Base-by-base conservation (phyloP, 2,329 filamentous ascomycete genomes). In the Ophiocordyceps australis region DNA sequence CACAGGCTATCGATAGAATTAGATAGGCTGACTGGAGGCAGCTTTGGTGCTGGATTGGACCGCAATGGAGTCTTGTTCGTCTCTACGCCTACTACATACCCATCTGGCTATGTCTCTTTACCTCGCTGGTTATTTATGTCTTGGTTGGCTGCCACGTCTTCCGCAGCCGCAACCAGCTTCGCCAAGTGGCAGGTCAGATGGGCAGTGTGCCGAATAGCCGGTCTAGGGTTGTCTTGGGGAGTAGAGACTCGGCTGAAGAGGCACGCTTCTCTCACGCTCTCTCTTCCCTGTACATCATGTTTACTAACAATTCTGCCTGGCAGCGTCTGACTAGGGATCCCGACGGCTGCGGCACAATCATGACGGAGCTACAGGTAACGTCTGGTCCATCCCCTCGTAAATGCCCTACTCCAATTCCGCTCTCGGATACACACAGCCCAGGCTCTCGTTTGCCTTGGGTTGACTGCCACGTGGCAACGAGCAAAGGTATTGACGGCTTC, bases 11-110 rank as follows among this genome's bases (percentile, higher is more conserved):
- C n/a, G n/a, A n/a, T n/a, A n/a, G n/a, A n/a, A n/a, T n/a, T n/a
- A n/a, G n/a, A n/a, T n/a, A 7, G 11, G 4, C 14, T 28, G 9
- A 28, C 15, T 17, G 15, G 11, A 8, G 6, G 9, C 13, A 70
- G 65, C 49, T 71, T 4, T 71, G 65, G 65, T 71, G 65, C 39
- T 71, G 65, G 65, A 68, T 71, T 28, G 53, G 52, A 29, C 50
- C 55, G 18, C 49, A 54, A 20, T 68, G 59, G 58, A 63, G 59
- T 28, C 46, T 57, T 18, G 50, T 70, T 13, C 63, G 65, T 12
- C 64, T 71, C 10, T 69, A 61, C 37, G 61, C 62, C 9, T 71
- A 69, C 39, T 71, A 71, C 38, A 53, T 69, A 13, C 65, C 65
- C 2, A 67, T 71, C 20, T 71, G 65, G 65, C 46, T 60, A 8